Base-by-base conservation (phyloP, 106 monocot species). In the Triglochin maritima region DNA sequence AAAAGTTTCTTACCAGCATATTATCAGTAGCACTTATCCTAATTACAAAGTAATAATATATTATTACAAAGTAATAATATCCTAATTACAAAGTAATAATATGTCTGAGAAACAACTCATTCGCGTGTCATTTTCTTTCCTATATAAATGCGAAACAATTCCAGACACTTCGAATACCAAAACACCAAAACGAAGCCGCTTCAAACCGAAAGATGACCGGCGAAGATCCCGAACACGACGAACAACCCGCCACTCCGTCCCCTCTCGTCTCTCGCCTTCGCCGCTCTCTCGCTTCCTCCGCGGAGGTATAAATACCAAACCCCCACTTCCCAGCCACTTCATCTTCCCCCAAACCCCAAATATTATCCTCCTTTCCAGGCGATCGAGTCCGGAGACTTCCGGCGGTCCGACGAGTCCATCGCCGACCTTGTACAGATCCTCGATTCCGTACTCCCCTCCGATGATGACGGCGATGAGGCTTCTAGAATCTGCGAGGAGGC, bases 351-450 rank as follows among this genome's bases (percentile, higher is more conserved):
- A 58, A 17, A 14, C 50, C 17, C 16, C 49, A 12, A 55, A 52
- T 46, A 48, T 54, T 3, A 15, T 8, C 14, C 16, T 50, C 4
- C 17, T 2, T 59, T 0, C 43, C 66, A 75, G 58, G 50, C 58
- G 9, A 41, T 68, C 44, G 63, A 57, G 4, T 16, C 78, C 63
- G 76, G 74, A 7, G 85, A 81, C 56, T 41, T 68, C 60, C n/a
- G 57, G 41, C 10, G 57, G 47, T 78, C 76, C 54, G 82, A 84
- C 41, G 49, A 55, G 64, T 77, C 84, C 44, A 64, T 86, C 11
- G 71, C 72, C 7, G 70, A 65, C 15, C 69, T 81, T 4, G 52
- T 70, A 46, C 63, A 44, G 7, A 50, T 85, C 60, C 80, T 94
- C 46, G 68, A 78, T 41, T 83, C 82, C 65, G 13, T 82, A 9